Conservation (phyloP, 768 basidiomycete genomes). For the Panus rudis region DNA sequence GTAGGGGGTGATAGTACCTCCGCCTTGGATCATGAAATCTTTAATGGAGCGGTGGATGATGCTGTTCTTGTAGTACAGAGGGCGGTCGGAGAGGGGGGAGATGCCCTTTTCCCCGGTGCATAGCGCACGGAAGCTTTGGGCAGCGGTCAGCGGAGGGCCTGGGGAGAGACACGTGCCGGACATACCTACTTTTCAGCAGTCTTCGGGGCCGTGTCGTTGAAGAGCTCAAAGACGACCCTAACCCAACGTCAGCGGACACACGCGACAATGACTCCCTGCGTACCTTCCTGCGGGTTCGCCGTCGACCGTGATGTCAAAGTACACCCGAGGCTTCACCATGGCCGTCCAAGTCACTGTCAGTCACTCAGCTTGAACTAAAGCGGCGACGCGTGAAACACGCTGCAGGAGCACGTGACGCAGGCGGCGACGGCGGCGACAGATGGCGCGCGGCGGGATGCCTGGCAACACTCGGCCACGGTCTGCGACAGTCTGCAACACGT, state of each 20-base stretch:
- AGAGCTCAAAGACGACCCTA: constrained; percentile 74
- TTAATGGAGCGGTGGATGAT: constrained; percentile 75
- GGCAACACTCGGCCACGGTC: too few relatives aligned
- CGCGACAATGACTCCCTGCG: constrained; percentile 4
- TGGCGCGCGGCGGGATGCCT: too few relatives aligned
- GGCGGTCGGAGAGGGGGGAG: constrained; percentile 52
- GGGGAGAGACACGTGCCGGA: constrained; percentile 1
- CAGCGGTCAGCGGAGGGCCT: constrained; percentile 3
- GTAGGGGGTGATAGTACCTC: constrained; percentile 38
- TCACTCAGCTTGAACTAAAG: neutral
- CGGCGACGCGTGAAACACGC: too few relatives aligned
- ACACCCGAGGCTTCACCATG: constrained; percentile 57
- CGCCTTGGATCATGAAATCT: constrained; percentile 77
- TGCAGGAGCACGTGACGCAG: too few relatives aligned
- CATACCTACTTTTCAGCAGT: constrained; percentile 69
- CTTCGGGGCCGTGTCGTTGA: constrained; percentile 63
- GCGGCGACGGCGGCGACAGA: too few relatives aligned
- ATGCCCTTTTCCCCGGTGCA: constrained; percentile 84
- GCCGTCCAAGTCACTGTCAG: neutral
- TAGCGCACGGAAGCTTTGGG: constrained; percentile 68
- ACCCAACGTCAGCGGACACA: neutral
- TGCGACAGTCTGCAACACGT: too few relatives aligned
- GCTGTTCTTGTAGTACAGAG: constrained; percentile 77
- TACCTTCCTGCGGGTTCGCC: constrained; percentile 50
- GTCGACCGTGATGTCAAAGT: constrained; percentile 58